Conservation (phyloP, 352 stramenopile genomes). For the Albugo laibachii region DNA sequence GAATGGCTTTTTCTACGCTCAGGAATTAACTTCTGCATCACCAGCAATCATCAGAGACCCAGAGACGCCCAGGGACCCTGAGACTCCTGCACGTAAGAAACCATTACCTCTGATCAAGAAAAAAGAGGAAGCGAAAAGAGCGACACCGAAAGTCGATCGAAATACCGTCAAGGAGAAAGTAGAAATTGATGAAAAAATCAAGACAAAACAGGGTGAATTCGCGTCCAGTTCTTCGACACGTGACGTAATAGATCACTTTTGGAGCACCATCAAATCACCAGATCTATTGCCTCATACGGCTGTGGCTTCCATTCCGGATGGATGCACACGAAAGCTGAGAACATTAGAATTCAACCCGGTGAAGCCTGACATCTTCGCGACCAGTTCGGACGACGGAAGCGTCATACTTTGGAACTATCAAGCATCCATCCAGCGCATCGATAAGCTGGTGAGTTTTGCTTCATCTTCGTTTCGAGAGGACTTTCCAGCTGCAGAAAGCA, state of each 20-base stretch:
- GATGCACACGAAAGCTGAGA: conserved; percentile 38
- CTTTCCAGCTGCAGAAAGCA: conserved; percentile 39
- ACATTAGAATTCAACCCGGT: conserved; percentile 61
- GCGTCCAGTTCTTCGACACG: conserved; percentile 1
- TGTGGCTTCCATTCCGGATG: conserved; percentile 35
- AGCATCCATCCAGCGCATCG: conserved; percentile 29
- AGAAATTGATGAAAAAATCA: conserved; percentile 13
- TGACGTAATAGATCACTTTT: conserved; percentile 53
- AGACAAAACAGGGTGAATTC: conserved; percentile 6
- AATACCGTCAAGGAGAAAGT: conserved; percentile 2
- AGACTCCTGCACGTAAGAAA: neutral
- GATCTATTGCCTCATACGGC: conserved; percentile 55
- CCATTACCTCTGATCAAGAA: too few species aligned
- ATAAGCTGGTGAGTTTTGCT: conserved; percentile 33
- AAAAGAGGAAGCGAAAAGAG: neutral
- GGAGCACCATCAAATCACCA: conserved; percentile 30
- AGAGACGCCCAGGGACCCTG: neutral
- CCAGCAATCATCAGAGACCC: conserved; percentile 9
- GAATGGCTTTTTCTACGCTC: neutral
- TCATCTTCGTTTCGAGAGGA: conserved; percentile 42
- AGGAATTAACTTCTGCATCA: neutral
- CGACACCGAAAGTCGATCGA: conserved; percentile 2
- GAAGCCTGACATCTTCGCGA: conserved; percentile 49
- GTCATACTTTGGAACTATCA: conserved; percentile 67
- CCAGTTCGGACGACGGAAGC: conserved; percentile 53